These are phyloP conservation scores for Taphrina confusa DNA, from an alignment of 1,139 yeast genomes.

Conservation along the genomic window DNA sequence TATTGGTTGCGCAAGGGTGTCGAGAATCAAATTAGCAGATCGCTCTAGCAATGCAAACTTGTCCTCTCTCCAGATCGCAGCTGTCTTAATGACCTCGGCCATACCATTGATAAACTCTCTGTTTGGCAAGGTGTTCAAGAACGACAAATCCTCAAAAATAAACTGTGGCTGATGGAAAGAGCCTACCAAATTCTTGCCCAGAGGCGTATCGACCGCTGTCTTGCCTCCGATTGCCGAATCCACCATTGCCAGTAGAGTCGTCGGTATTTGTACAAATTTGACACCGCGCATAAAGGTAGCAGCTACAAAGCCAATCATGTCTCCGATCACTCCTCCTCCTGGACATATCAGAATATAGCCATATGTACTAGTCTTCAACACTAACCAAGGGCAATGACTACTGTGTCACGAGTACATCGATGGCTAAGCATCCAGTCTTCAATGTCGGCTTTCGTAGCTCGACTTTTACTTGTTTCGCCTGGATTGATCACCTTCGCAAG, in stretches of 20 bases:
- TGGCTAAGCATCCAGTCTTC: conserved; percentile 84
- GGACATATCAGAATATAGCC: not conserved
- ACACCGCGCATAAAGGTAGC: conserved; percentile 99
- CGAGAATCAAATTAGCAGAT: conserved; percentile 67
- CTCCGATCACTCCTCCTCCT: conserved; percentile 94
- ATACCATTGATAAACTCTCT: conserved; percentile 97
- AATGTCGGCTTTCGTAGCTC: conserved; percentile 86
- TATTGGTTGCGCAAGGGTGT: conserved; percentile 50
- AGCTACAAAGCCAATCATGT: conserved; percentile 98
- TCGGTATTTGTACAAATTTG: conserved; percentile 89
- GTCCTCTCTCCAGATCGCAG: conserved; percentile 92
- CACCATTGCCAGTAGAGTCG: conserved; percentile 92
- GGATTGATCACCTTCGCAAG: conserved; percentile 79
- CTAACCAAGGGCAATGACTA: conserved; percentile 81
- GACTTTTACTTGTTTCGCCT: conserved; percentile 87
- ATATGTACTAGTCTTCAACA: not conserved
- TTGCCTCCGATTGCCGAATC: conserved; percentile 98
- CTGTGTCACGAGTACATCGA: conserved; percentile 96
- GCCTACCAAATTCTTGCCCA: conserved; percentile 94
- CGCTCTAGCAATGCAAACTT: conserved; percentile 84
- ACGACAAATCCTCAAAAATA: conserved; percentile 83
- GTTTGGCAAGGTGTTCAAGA: conserved; percentile 83
- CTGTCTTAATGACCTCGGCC: conserved; percentile 98
- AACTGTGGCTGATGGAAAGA: conserved; percentile 96
- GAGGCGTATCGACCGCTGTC: conserved; percentile 97